Conservation (phyloP, 257 asterid genomes). For the Pogostemon cablin region DNA sequence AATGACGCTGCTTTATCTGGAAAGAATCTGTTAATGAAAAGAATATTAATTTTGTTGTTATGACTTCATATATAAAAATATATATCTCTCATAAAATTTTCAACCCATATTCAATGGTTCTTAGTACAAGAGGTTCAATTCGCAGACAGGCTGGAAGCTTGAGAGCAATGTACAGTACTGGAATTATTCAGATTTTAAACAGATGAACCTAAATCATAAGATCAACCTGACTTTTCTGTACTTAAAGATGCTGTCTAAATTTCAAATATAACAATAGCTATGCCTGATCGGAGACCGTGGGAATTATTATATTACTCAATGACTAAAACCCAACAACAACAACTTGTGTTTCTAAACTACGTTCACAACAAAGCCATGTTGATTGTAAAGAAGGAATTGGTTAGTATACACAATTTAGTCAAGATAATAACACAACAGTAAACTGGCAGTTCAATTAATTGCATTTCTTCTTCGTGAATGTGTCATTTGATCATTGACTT, state of each 20-base stretch:
- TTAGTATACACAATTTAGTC: neutral
- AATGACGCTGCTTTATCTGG: constrained; percentile 33
- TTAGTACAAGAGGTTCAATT: neutral
- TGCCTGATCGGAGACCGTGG: neutral
- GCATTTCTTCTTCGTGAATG: neutral
- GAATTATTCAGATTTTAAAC: neutral
- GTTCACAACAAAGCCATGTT: neutral
- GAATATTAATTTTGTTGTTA: neutral
- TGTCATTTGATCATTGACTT: neutral
- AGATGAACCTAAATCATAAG: neutral
- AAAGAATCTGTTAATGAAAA: constrained; percentile 30
- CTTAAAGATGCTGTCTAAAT: neutral
- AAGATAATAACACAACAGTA: neutral
- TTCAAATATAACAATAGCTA: neutral
- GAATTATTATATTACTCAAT: neutral
- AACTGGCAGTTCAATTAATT: neutral
- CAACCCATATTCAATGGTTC: neutral
- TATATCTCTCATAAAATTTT: neutral
- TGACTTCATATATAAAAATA: neutral
- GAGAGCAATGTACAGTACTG: neutral
- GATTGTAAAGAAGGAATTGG: neutral
- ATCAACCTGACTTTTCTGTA: neutral
- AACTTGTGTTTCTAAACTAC: neutral
- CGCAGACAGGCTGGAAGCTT: neutral
- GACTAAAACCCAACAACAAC: neutral